These are phyloP conservation scores for Boletus hoseneyae DNA, from an alignment of 1,284 basidiomycete species.

Conservation along the genomic window DNA sequence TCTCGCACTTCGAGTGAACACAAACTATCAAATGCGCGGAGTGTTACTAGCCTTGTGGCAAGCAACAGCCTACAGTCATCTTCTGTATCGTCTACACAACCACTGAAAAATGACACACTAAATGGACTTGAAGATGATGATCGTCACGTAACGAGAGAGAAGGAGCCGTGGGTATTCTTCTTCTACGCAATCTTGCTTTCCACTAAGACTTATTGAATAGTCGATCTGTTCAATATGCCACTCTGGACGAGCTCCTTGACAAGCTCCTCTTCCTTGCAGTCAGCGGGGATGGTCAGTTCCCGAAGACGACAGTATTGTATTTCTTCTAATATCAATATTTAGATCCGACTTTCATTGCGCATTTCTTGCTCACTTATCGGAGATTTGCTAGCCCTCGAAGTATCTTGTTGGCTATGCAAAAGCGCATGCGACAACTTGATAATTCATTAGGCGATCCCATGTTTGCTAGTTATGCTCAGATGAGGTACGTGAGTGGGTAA, in stretches of 20 bases:
- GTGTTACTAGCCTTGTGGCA: conserved; percentile 26
- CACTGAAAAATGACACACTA: conserved; percentile 11
- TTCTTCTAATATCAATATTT: conserved; percentile 11
- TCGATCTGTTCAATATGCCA: conserved; percentile 66
- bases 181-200: not conserved
- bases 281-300: conserved; percentile 68
- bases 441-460: conserved; percentile 70
- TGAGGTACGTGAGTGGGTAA: conserved; percentile 50
- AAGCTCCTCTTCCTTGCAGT: conserved; percentile 72
- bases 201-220: conserved; percentile 34
- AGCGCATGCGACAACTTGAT: conserved; percentile 73
- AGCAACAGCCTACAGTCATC: conserved; percentile 24
- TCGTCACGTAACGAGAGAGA: conserved; percentile 33
- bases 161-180: conserved; percentile 41
- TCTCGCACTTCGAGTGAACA: conserved; percentile 30
- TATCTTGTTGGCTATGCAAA: conserved; percentile 79
- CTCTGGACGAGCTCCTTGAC: conserved; percentile 70
- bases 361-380: conserved; percentile 78
- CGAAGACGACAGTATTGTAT: conserved; percentile 1
- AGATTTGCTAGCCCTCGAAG: conserved; percentile 72
- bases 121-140: conserved; percentile 28
- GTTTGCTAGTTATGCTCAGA: conserved; percentile 80
- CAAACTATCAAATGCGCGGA: conserved; percentile 32
- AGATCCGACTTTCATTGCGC: conserved; percentile 73
- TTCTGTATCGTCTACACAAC: conserved; percentile 14